Evolutionary conservation across 495 filamentous ascomycete genomes (phyloP).

Genomic region (Aspergillus conjunctus): DNA sequence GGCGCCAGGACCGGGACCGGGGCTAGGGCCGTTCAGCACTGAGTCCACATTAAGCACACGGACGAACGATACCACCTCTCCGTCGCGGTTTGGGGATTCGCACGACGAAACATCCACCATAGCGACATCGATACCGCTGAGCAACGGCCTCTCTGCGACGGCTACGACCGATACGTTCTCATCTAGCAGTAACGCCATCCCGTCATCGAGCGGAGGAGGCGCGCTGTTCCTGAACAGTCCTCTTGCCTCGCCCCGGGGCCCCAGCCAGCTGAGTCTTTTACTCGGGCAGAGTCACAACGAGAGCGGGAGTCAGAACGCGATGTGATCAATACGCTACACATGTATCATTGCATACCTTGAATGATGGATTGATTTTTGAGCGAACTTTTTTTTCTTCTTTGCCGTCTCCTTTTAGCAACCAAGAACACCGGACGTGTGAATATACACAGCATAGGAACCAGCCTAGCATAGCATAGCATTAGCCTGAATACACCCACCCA

Average conservation of each 20-base stretch:
- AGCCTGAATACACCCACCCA: neutral
- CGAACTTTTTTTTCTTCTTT: neutral
- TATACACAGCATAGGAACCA: neutral
- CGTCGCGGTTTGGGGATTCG: conserved; percentile 14
- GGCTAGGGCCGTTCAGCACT: neutral
- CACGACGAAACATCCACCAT: conserved; percentile 13
- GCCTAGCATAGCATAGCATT: neutral
- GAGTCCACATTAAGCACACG: conserved; percentile 1
- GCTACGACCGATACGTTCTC: conserved; percentile 6
- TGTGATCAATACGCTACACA: neutral
- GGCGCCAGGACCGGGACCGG: neutral
- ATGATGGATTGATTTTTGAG: neutral
- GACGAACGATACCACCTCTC: conserved; percentile 9
- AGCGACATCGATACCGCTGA: conserved; percentile 11
- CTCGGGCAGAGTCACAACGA: conserved; percentile 23
- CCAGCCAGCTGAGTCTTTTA: conserved; percentile 26
- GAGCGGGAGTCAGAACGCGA: neutral
- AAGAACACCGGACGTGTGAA: neutral
- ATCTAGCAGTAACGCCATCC: neutral
- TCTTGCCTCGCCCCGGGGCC: conserved; percentile 13
- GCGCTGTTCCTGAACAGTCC: neutral
- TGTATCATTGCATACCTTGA: neutral
- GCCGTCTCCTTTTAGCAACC: neutral
- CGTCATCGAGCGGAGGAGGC: neutral
- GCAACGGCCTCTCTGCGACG: neutral